Evolutionary conservation across 495 filamentous ascomycete genomes (phyloP).

Genomic region (Penicillium angulare): DNA sequence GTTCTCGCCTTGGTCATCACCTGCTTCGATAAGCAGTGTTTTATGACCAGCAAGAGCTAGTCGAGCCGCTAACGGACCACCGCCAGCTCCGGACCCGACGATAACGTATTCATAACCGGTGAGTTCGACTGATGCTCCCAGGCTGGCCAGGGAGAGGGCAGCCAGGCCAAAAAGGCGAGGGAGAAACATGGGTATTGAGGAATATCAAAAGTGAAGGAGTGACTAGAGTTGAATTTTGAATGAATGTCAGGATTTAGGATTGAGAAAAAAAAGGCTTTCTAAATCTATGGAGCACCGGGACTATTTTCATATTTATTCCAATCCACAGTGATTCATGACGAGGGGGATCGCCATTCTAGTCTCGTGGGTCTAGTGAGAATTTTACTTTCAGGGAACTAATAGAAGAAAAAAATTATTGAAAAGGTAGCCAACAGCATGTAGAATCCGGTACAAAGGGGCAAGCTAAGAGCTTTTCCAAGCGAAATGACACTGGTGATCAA

Average conservation of each 20-base stretch:
- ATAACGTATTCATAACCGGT: slow-evolving; percentile 64
- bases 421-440: too few relatives aligned
- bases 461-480: neutral
- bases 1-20: slow-evolving; percentile 54
- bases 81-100: slow-evolving; percentile 64
- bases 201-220: neutral
- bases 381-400: too few relatives aligned
- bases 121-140: slow-evolving; percentile 8
- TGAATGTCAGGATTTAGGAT: neutral
- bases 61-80: slow-evolving; percentile 59
- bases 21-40: slow-evolving; percentile 63
- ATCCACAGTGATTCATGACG: neutral
- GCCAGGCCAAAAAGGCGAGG: slow-evolving; percentile 9
- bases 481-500: slow-evolving; percentile 4
- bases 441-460: neutral
- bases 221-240: neutral
- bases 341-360: neutral
- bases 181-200: slow-evolving; percentile 3
- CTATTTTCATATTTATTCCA: neutral
- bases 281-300: neutral
- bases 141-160: neutral
- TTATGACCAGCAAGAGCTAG: slow-evolving; percentile 60
- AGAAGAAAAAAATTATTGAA: too few relatives aligned
- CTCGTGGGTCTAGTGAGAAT: neutral
- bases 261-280: too few relatives aligned